phyloP scores from a whole-genome alignment of 306 rosid genomes.

The Castanospermum australe region DNA sequence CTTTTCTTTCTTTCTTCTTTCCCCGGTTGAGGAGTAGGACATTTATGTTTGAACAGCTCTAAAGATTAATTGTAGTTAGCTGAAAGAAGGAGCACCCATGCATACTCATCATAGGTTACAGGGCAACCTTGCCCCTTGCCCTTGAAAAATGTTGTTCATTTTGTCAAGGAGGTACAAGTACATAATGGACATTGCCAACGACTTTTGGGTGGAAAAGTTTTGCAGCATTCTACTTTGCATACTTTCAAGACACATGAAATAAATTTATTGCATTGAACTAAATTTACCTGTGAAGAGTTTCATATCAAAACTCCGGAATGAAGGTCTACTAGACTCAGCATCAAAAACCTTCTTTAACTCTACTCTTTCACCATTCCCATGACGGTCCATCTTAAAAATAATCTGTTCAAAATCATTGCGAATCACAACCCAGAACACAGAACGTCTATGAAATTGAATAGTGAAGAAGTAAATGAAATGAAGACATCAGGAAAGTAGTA shows the following conservation, averaged over 20 bases:
- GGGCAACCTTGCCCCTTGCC: neutral
- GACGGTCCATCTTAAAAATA: slow-evolving; percentile 87
- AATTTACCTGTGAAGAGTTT: slow-evolving; percentile 68
- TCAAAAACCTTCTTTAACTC: slow-evolving; percentile 61
- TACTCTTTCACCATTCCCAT: slow-evolving; percentile 79
- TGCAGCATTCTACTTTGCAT: neutral
- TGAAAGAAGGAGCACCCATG: neutral
- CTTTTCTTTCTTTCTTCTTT: neutral
- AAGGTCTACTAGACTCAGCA: slow-evolving; percentile 54
- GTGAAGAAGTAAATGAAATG: slow-evolving; percentile 1
- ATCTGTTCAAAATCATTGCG: slow-evolving; percentile 48
- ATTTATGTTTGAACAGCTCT: neutral
- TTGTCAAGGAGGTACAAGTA: neutral
- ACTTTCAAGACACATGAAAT: slow-evolving; percentile 8
- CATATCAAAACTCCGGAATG: slow-evolving; percentile 63
- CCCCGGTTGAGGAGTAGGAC: neutral
- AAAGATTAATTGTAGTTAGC: neutral
- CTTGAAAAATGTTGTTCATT: neutral
- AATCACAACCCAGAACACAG: slow-evolving; percentile 30
- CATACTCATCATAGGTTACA: neutral
- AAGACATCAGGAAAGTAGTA: slow-evolving; percentile 28
- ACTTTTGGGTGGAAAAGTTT: neutral
- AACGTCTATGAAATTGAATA: slow-evolving; percentile 17
- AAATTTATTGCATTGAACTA: slow-evolving; percentile 22
- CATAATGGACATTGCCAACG: neutral